Percentiles rank a stretch among this genome's conserved stretches.
These are phyloP conservation scores for Cladochytrium replicatum DNA, from an alignment of 192 early-diverging fungal genomes.

Conservation along the genomic window DNA sequence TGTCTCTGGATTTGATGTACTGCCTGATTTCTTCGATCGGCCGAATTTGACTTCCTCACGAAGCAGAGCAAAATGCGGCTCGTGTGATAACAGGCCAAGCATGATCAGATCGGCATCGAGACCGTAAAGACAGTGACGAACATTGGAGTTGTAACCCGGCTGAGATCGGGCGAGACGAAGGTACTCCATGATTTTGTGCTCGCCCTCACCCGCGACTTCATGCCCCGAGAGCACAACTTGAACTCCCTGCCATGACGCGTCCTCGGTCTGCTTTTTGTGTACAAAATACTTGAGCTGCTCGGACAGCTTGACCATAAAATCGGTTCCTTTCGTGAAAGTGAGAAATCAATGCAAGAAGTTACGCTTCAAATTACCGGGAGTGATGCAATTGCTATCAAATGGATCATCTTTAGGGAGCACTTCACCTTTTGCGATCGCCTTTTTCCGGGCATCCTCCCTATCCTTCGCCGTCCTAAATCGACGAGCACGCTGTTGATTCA, in stretches of 20 bases:
- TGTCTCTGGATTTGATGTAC: slow-evolving; percentile 52
- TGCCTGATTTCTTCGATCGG: slow-evolving; percentile 53
- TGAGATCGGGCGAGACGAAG: slow-evolving; percentile 71
- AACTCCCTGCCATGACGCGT: slow-evolving; percentile 73
- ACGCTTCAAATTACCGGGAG: slow-evolving; percentile 46
- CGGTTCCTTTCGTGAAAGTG: slow-evolving; percentile 67
- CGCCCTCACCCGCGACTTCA: slow-evolving; percentile 95
- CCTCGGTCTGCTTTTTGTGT: slow-evolving; percentile 73
- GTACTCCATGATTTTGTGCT: slow-evolving; percentile 99
- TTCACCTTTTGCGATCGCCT: slow-evolving; percentile 60
- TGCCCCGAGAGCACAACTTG: slow-evolving; percentile 90
- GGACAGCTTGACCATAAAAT: slow-evolving; percentile 89
- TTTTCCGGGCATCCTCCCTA: slow-evolving; percentile 52
- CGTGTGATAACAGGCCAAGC: slow-evolving; percentile 89
- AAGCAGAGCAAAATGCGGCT: slow-evolving; percentile 92
- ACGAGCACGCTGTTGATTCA: slow-evolving; percentile 52
- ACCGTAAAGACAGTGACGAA: slow-evolving; percentile 61
- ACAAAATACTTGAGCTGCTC: slow-evolving; percentile 81
- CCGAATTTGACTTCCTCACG: slow-evolving; percentile 91
- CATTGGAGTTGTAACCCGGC: slow-evolving; percentile 81
- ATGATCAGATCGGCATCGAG: slow-evolving; percentile 97
- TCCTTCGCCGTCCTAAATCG: slow-evolving; percentile 47
- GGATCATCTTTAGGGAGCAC: slow-evolving; percentile 41
- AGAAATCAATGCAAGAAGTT: no score
- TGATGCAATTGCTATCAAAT: slow-evolving; percentile 54